Conservation (phyloP, 1,284 basidiomycete species). For the Ganoderma sinense region DNA sequence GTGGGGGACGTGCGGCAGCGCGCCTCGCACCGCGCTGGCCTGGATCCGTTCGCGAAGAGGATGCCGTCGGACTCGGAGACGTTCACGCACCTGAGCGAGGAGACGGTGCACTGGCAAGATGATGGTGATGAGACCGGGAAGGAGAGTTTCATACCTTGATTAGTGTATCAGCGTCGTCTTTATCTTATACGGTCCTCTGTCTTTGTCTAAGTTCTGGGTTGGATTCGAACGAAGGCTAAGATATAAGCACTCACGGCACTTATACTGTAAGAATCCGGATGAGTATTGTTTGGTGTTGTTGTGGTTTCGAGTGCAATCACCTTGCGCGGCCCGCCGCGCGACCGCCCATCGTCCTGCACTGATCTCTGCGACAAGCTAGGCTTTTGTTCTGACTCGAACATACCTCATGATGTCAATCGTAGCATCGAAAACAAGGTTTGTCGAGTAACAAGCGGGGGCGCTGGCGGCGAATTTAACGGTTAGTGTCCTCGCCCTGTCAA, state of each 20-base stretch:
- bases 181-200: no score
- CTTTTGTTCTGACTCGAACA: not conserved
- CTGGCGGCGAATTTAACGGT: not conserved
- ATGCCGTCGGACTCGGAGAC: not conserved
- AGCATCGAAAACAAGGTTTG: not conserved
- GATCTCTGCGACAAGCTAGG: not conserved
- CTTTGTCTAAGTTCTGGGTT: no score
- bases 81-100: not conserved
- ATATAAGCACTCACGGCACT: no score
- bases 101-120: not conserved
- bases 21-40: not conserved
- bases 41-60: not conserved
- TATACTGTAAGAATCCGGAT: no score
- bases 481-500: not conserved
- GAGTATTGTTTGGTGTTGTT: not conserved
- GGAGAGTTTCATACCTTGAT: not conserved
- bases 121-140: not conserved
- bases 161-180: no score
- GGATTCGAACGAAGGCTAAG: no score
- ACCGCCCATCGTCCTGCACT: not conserved
- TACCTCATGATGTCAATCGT: not conserved
- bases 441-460: not conserved
- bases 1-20: not conserved
- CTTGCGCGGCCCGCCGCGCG: not conserved
- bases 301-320: not conserved